Base-by-base conservation (phyloP, 2,329 filamentous ascomycete genomes). In the Alternaria gaisen region DNA sequence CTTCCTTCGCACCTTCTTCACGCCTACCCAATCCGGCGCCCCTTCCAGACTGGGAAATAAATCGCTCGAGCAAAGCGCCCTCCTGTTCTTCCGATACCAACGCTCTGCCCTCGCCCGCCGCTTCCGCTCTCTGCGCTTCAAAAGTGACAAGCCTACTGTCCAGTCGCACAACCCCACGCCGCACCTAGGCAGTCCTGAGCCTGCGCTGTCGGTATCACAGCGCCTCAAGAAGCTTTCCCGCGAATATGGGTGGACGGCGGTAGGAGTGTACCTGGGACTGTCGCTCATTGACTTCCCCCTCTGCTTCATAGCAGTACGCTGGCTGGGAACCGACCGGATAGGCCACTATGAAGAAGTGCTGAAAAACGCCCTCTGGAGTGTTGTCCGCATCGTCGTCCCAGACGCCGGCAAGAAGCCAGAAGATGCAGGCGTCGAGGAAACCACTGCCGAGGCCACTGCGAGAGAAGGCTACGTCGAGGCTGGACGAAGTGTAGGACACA, bases 231-330 rank as follows among this genome's bases (percentile, higher is more conserved):
- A 92, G 76, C 86, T 99, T 46, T 93, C 91, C 3, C 89, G 90
- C 65, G 94, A 98, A 79, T 99, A 99, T 79, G 95, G 95, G 41
- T 98, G 94, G 93, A 87, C 91, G 4, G 94, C 94, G 1, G 80
- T 97, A 5, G 94, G 93, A n/a, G 92, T 99, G 14, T 99, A 99
- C 79, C 80, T 97, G 11, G 84, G 84, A 1, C 81, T 99, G 56
- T 94, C 91, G 42, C 90, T 91, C 38, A 81, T 97, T 53, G 95
- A 99, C 80, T 97, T 98, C 67, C 95, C 95, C 0, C 92, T 98
- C 76, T 98, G 94, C 81, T 99, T 97, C 81, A 80, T 97, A 56
- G 88, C 95, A 10, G 95, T 99, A 47, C 87, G 90, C 58, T 82
- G 89, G 53, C 85, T 97, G 2, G 95, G 95, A 16, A 91, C 92